Evolutionary conservation across 805 yeast genomes (phyloP).

Genomic region (Sugiyamaella qingdaonensis): DNA sequence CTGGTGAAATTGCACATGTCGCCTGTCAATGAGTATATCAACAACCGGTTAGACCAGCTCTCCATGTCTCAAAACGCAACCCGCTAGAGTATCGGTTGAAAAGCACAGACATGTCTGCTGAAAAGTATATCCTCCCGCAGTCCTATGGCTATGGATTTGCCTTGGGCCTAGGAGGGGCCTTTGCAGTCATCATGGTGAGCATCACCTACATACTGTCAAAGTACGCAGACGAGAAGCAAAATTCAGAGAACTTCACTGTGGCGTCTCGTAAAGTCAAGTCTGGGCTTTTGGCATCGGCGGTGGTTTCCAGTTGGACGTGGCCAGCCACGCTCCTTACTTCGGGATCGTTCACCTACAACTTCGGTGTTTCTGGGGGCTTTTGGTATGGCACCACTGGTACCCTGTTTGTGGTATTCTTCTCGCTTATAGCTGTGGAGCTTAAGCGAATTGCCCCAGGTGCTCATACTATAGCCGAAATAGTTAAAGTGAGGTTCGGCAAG

Average conservation of each 20-base stretch:
- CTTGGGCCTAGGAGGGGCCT: conserved; percentile 71
- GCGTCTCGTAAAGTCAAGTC: conserved; percentile 87
- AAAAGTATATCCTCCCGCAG: conserved; percentile 48
- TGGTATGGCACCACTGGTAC: conserved; percentile 89
- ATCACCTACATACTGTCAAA: conserved; percentile 66
- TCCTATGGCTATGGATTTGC: conserved; percentile 86
- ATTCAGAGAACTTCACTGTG: conserved; percentile 89
- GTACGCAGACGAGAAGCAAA: conserved; percentile 78
- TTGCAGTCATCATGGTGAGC: conserved; percentile 67
- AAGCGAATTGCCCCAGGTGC: conserved; percentile 87
- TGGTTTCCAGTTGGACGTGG: conserved; percentile 92
- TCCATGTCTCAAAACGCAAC: too few species aligned
- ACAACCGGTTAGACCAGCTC: too few species aligned
- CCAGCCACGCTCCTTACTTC: conserved; percentile 71
- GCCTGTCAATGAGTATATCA: too few species aligned
- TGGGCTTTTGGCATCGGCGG: conserved; percentile 82
- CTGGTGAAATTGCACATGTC: too few species aligned
- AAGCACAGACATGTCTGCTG: too few species aligned
- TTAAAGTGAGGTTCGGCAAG: conserved; percentile 73
- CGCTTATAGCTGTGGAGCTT: conserved; percentile 80
- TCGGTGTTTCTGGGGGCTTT: conserved; percentile 76
- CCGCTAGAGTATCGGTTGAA: too few species aligned
- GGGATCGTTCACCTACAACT: conserved; percentile 69
- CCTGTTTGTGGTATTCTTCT: conserved; percentile 79
- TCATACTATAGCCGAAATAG: conserved; percentile 84